Conservation (phyloP, 768 basidiomycete genomes). For the Cystoderma amianthinum region DNA sequence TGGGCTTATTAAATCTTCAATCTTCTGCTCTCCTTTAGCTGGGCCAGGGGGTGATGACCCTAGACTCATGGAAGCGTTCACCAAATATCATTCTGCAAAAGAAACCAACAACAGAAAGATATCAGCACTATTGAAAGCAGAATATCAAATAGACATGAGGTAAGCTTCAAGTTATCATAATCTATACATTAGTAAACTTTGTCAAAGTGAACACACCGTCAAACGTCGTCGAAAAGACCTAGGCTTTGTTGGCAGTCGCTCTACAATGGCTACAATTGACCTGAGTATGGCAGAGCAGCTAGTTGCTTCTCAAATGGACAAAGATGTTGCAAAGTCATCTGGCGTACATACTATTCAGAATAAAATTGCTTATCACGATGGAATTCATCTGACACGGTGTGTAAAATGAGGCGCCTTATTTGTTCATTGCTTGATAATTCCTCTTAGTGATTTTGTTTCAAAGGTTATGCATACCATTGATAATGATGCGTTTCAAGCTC, state of each 20-base stretch:
- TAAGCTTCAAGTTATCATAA: too few relatives aligned
- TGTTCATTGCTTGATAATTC: too few relatives aligned
- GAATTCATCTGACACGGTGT: conserved; percentile 11
- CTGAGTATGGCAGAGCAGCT: conserved; percentile 9
- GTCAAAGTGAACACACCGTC: conserved; percentile 12
- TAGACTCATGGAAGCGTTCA: conserved; percentile 7
- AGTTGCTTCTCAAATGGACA: conserved; percentile 12
- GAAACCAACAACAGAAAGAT: conserved; percentile 12
- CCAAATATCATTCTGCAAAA: conserved; percentile 11
- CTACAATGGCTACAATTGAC: conserved; percentile 10
- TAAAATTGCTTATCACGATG: too few relatives aligned
- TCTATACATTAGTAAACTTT: too few relatives aligned
- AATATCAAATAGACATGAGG: conserved; percentile 12
- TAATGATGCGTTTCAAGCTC: not conserved
- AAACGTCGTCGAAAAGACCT: conserved; percentile 11
- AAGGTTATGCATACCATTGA: not conserved
- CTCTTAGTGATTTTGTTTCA: conserved; percentile 8
- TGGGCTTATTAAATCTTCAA: not conserved
- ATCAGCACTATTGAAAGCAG: conserved; percentile 6
- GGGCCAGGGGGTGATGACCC: conserved; percentile 8
- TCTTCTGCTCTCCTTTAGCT: conserved; percentile 7
- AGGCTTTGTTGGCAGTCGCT: conserved; percentile 8
- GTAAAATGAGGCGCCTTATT: conserved; percentile 8
- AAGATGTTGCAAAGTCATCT: conserved; percentile 10
- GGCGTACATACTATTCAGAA: conserved; percentile 12